Conservation (phyloP, 2,329 filamentous ascomycete species). For the Penicillium sp. region DNA sequence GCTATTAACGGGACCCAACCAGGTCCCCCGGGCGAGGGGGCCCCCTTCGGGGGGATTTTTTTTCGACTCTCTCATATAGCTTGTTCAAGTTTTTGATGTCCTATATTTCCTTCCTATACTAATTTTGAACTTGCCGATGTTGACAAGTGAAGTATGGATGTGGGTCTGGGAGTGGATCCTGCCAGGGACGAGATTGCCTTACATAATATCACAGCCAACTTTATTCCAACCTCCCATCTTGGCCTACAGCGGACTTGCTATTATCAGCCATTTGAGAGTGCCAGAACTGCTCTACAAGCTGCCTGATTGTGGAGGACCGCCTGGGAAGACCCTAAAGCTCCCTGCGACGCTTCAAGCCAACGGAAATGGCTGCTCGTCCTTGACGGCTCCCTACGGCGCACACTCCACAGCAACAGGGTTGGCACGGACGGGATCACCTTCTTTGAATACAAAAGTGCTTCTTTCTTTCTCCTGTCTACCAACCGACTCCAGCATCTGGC, state of each 20-base stretch:
- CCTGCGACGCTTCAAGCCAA: background rate
- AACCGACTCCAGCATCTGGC: background rate
- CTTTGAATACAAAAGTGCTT: background rate
- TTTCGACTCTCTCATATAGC: too few species aligned
- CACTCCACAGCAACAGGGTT: background rate
- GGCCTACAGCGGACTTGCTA: background rate
- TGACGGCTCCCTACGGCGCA: background rate
- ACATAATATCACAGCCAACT: background rate
- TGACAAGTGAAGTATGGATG: background rate
- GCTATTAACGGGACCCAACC: too few species aligned
- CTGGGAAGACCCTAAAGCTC: background rate
- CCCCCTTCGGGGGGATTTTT: too few species aligned
- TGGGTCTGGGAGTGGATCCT: background rate
- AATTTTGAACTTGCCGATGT: too few species aligned
- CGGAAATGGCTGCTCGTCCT: slow-evolving; percentile 1
- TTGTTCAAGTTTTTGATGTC: too few species aligned
- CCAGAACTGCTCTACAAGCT: background rate
- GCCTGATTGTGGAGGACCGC: background rate
- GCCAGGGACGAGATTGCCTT: background rate
- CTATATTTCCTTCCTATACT: too few species aligned
- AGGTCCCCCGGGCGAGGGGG: too few species aligned
- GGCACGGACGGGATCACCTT: background rate
- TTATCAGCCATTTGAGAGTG: background rate
- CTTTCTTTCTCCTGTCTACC: background rate
- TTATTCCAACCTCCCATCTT: background rate